Evolutionary conservation across 345 rosid species (phyloP), one percentile per base, ranked within the genome.

Genomic region (Erodium maritimum): DNA sequence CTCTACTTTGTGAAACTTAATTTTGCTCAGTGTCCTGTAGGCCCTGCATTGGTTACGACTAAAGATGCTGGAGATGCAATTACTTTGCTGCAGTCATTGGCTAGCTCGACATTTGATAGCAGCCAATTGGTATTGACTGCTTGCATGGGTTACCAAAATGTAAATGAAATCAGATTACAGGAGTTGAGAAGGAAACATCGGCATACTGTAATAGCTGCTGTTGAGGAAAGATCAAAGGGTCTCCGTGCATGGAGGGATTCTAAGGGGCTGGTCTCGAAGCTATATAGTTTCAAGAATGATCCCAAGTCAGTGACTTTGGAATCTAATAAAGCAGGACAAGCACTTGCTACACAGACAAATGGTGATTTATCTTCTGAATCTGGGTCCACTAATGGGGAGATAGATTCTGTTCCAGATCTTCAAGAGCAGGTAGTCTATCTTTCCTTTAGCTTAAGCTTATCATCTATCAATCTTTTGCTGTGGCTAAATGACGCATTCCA

Each of bases 31-130:
- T 65, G 65, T 69, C 60, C 60, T 73, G 72, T 67, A 90, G 99
- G 99, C 70, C 97, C 99, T 68, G 97, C 95, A 61, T 67, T 94
- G 58, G 97, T 94, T 70, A 94, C 97, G 50, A 84, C 97, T 42
- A 94, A 90, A 71, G 99, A 94, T 82, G 99, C 99, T 51, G 99
- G 99, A 54, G 97, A 94, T 70, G 99, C 97, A 55, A 88, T 94
- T 67, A 94, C 97, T 67, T 79, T 94, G 79, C 80, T 94, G 70
- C 99, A 94, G 72, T 85, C 99, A 55, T 72, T 94, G 65, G 77
- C 89, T 66, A 96, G 99, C 63, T 94, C 99, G 54, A 94, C 99
- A 63, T 94, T 94, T 82, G 99, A 94, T 76, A 94, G 97, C 75
- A 94, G 99, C 73, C 99, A 90, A 77, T 97, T 94, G 59, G 99